These are phyloP conservation scores for Leptodontidium sp. DNA, from an alignment of 2,329 filamentous ascomycete genomes.

Conservation along the genomic window DNA sequence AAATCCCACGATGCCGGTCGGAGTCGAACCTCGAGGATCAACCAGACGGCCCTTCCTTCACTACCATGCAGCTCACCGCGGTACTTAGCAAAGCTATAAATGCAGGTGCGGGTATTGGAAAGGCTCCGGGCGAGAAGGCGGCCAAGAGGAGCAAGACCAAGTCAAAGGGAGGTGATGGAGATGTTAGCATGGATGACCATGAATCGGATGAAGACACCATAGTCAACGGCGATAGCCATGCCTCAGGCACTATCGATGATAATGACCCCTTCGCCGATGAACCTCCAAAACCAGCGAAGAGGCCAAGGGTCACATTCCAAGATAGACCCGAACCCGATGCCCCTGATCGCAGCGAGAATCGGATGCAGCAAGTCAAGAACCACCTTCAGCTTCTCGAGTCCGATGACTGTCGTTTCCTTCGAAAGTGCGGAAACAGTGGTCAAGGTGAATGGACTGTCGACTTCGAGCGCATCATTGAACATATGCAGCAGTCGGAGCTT, in stretches of 20 bases:
- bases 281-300: slow-evolving; percentile 37
- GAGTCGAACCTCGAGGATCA: slow-evolving; percentile 54
- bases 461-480: slow-evolving; percentile 75
- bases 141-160: slow-evolving; percentile 50
- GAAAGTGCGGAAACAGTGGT: slow-evolving; percentile 68
- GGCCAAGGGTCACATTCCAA: slow-evolving; percentile 60
- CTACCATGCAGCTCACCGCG: slow-evolving; percentile 64
- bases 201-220: slow-evolving; percentile 30
- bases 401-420: slow-evolving; percentile 73
- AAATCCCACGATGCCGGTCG: slow-evolving; percentile 71
- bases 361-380: slow-evolving; percentile 69
- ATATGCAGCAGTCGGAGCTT: slow-evolving; percentile 78
- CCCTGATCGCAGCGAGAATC: slow-evolving; percentile 47
- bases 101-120: slow-evolving; percentile 65
- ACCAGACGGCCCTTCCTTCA: slow-evolving; percentile 52
- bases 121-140: slow-evolving; percentile 56
- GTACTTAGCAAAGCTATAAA: slow-evolving; percentile 61
- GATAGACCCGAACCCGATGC: slow-evolving; percentile 47
- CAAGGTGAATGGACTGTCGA: slow-evolving; percentile 84
- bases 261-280: slow-evolving; percentile 37
- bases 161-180: slow-evolving; percentile 35
- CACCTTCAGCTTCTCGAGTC: slow-evolving; percentile 78
- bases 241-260: slow-evolving; percentile 22
- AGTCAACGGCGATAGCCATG: slow-evolving; percentile 26
- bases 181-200: slow-evolving; percentile 34